Base-by-base conservation (phyloP, 164 flowering plant genomes). In the Chimonanthus praecox region DNA sequence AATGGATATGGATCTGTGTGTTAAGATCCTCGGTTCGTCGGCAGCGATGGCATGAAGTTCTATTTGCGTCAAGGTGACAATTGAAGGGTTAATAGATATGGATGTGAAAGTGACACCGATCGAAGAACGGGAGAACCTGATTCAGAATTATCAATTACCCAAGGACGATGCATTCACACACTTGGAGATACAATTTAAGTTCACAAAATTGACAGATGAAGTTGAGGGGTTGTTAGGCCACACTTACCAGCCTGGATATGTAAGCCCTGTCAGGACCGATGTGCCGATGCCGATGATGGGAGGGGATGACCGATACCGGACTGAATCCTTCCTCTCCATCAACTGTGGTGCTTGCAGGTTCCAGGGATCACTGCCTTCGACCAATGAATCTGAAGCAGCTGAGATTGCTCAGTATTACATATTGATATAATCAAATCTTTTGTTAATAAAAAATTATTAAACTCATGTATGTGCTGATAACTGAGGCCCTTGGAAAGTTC, bases 71-170 rank as follows among this genome's bases (percentile, higher is more conserved):
- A 49, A 33, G 33, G 33, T 33, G 33, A 33, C 33, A 33, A 33
- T 33, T 33, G 33, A 33, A 33, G 33, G 33, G 33, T 33, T 33
- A 1, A 1, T 33, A 33, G 33, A 33, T 33, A 33, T 33, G 33
- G 33, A 33, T 33, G 1, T 33, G 33, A 33, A 33, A 33, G 33
- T 33, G 33, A 33, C 33, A 33, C 33, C 33, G 33, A 67, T 81
- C 3, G 76, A 74, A 0, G 47, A 79, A 49, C 79, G 79, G 70
- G 86, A 83, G 5, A 68, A 84, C 47, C 69, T 76, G 18, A 69
- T 84, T 47, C 86, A 84, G 67, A 78, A 75, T 50, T 84, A 84
- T 47, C 77, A 72, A 73, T 74, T 84, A 33, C 86, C 86, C 0
- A 49, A 73, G 1, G 75, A 80, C 50, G 79, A 84, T 68, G 62